Percentiles rank a stretch among this genome's conserved stretches.
Evolutionary conservation across 2,329 filamentous ascomycete species (phyloP).

Genomic region (Verticillium klebahnii): DNA sequence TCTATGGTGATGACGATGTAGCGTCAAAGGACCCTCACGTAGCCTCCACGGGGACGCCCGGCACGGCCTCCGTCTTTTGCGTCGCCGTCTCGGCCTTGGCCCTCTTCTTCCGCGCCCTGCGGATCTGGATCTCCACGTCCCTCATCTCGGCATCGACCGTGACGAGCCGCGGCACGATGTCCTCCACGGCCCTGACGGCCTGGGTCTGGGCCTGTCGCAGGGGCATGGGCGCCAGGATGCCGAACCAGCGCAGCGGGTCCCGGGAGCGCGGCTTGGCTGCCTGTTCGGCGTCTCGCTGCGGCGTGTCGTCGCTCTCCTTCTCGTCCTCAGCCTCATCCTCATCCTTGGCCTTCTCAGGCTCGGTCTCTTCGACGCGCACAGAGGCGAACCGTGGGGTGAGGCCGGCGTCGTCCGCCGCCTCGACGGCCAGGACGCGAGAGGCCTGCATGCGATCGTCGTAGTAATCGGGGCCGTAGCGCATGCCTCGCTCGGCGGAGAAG

Average conservation of each 20-base stretch:
- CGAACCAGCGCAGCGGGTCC: slow-evolving; percentile 58
- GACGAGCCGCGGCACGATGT: slow-evolving; percentile 52
- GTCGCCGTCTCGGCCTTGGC: slow-evolving; percentile 38
- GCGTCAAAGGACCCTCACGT: neutral
- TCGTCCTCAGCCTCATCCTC: slow-evolving; percentile 7
- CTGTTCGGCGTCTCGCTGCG: neutral
- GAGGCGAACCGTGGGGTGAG: neutral
- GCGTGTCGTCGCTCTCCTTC: neutral
- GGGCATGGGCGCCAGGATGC: slow-evolving; percentile 46
- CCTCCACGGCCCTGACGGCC: slow-evolving; percentile 51
- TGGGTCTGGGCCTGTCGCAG: slow-evolving; percentile 55
- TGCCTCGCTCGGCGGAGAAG: slow-evolving; percentile 59
- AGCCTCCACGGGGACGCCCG: neutral
- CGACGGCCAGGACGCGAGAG: slow-evolving; percentile 34
- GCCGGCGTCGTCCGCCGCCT: slow-evolving; percentile 5
- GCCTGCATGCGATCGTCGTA: slow-evolving; percentile 74
- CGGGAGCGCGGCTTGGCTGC: neutral
- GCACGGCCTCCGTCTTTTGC: slow-evolving; percentile 13
- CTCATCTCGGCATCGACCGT: slow-evolving; percentile 57
- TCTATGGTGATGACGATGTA: neutral
- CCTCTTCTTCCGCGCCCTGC: slow-evolving; percentile 53
- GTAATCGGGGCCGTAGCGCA: slow-evolving; percentile 63
- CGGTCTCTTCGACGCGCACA: slow-evolving; percentile 18
- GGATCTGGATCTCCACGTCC: slow-evolving; percentile 63
- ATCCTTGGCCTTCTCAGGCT: neutral